Evolutionary conservation across 352 stramenopile species (phyloP).

Genomic region (Peronosclerospora sorghi): DNA sequence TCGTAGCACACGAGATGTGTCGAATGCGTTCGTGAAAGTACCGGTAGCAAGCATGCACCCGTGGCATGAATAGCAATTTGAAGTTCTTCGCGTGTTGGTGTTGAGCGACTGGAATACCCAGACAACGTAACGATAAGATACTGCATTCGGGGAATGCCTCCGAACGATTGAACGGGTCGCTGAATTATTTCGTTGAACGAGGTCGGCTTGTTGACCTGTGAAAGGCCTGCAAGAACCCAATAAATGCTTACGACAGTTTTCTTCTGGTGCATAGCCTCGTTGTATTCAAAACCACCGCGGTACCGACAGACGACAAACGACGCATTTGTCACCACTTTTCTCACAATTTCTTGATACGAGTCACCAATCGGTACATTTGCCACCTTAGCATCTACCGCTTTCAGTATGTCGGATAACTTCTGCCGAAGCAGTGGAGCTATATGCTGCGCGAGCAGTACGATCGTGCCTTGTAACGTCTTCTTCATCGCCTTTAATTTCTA

Average conservation of each 20-base stretch:
- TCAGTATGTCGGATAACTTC: conserved; percentile 52
- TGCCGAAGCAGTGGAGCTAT: conserved; percentile 54
- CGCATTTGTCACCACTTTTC: conserved; percentile 66
- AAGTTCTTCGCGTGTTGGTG: conserved; percentile 66
- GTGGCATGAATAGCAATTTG: conserved; percentile 76
- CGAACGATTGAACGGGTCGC: conserved; percentile 46
- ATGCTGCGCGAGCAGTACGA: conserved; percentile 68
- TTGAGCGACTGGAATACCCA: conserved; percentile 66
- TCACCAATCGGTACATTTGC: conserved; percentile 61
- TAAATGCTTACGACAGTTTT: conserved; percentile 76
- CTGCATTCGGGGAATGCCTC: conserved; percentile 67
- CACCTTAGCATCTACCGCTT: conserved; percentile 62
- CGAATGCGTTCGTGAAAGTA: conserved; percentile 71
- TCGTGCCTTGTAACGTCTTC: conserved; percentile 35
- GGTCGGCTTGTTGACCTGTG: conserved; percentile 19
- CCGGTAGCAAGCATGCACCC: conserved; percentile 73
- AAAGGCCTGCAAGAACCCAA: conserved; percentile 55
- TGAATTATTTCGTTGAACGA: conserved; percentile 43
- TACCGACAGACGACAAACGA: conserved; percentile 79
- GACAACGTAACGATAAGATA: conserved; percentile 76
- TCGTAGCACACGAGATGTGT: conserved; percentile 77
- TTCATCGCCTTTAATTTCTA: conserved; percentile 49
- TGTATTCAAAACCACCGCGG: conserved; percentile 68
- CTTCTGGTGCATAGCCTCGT: conserved; percentile 51
- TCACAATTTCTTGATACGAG: conserved; percentile 66